Evolutionary conservation across 345 rosid genomes (phyloP).

Genomic region (Salix caprea): DNA sequence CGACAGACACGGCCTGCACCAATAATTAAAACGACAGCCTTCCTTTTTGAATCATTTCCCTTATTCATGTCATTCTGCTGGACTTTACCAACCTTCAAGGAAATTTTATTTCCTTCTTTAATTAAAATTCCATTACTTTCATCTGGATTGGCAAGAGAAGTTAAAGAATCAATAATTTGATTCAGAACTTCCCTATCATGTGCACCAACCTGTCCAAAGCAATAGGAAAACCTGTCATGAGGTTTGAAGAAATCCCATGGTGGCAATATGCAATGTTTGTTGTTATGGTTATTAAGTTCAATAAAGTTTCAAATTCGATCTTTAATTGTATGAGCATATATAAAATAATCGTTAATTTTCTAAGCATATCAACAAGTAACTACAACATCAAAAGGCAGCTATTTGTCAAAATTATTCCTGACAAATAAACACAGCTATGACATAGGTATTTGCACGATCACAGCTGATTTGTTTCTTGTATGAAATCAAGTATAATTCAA

Average conservation of each 20-base stretch:
- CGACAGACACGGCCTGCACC: conserved; percentile 95
- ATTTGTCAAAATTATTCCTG: background rate
- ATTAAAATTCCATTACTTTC: conserved; percentile 27
- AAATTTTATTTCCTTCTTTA: conserved; percentile 39
- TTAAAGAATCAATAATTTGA: conserved; percentile 82
- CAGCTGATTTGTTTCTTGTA: background rate
- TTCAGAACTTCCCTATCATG: conserved; percentile 68
- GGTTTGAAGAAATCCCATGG: background rate
- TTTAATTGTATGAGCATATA: background rate
- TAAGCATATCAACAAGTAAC: background rate
- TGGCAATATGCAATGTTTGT: background rate
- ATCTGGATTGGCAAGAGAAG: conserved; percentile 61
- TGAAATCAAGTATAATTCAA: background rate
- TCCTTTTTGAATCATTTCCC: conserved; percentile 32
- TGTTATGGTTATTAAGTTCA: background rate
- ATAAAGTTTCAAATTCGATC: background rate
- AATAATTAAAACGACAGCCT: conserved; percentile 58
- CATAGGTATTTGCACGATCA: background rate
- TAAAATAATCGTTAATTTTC: background rate
- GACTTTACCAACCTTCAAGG: conserved; percentile 48
- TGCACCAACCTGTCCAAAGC: conserved; percentile 72
- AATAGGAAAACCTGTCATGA: conserved; percentile 14
- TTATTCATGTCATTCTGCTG: conserved; percentile 37
- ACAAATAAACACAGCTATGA: background rate
- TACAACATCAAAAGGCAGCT: background rate